Evolutionary conservation across 2,329 filamentous ascomycete species (phyloP).

Genomic region (Emergomyces pasteurianus): DNA sequence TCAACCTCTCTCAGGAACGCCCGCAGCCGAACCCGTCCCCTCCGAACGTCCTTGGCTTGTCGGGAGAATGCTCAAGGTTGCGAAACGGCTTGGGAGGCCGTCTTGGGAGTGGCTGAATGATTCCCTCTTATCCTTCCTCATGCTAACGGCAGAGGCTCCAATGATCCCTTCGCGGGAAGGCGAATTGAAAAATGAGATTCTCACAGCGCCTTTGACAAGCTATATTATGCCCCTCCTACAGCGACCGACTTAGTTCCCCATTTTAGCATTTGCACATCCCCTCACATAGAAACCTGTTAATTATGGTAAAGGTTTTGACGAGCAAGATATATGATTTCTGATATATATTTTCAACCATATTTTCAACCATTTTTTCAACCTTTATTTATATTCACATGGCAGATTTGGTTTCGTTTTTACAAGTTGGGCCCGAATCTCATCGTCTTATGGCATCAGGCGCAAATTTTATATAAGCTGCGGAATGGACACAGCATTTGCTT

Average conservation of each 20-base stretch:
- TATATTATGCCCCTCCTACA: slow-evolving; percentile 21
- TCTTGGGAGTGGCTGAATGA: slow-evolving; percentile 26
- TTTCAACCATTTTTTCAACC: too few species aligned
- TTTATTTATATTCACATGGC: too few species aligned
- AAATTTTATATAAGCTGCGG: background rate
- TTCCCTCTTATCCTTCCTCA: slow-evolving; percentile 26
- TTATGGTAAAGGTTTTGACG: background rate
- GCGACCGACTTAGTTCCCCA: background rate
- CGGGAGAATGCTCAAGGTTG: slow-evolving; percentile 29
- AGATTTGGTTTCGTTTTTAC: background rate
- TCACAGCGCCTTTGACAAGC: slow-evolving; percentile 25
- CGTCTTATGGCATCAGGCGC: background rate
- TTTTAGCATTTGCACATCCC: background rate
- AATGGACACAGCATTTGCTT: background rate
- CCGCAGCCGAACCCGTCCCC: slow-evolving; percentile 3
- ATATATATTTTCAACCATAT: too few species aligned
- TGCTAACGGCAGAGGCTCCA: slow-evolving; percentile 16
- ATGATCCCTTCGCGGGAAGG: slow-evolving; percentile 20
- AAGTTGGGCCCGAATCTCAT: background rate
- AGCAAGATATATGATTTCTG: background rate
- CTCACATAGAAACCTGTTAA: background rate
- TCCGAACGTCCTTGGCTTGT: slow-evolving; percentile 28
- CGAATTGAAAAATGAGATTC: slow-evolving; percentile 25
- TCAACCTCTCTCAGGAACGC: background rate
- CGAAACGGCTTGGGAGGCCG: slow-evolving; percentile 22